phyloP scores from a whole-genome alignment of 192 early-diverging fungal species.

The Coemansia sp. region DNA sequence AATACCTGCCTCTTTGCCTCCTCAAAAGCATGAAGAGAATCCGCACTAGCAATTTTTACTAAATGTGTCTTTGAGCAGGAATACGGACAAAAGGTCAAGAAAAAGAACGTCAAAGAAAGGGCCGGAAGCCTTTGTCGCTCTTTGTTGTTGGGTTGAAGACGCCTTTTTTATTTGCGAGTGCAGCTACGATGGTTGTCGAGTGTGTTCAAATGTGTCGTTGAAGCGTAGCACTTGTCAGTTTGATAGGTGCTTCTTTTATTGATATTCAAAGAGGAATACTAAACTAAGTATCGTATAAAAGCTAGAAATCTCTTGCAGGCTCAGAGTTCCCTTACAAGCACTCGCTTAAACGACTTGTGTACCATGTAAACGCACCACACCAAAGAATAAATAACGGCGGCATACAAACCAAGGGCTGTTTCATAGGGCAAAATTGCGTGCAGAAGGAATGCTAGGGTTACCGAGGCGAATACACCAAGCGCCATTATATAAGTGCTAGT shows the following conservation, averaged over 20 bases:
- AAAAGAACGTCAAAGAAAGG: neutral
- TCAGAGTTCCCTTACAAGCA: neutral
- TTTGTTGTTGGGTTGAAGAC: neutral
- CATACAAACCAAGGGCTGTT: neutral
- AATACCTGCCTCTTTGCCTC: neutral
- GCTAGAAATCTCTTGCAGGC: neutral
- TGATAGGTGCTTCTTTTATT: neutral
- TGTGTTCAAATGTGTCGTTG: neutral
- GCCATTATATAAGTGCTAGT: neutral
- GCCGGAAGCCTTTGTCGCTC: neutral
- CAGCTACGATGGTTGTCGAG: neutral
- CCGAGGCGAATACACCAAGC: neutral
- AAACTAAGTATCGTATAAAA: neutral
- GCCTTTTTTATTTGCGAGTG: neutral
- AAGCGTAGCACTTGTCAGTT: neutral
- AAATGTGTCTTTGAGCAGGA: neutral
- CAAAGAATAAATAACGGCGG: neutral
- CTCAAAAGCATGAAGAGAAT: neutral
- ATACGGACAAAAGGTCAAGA: neutral
- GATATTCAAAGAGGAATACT: neutral
- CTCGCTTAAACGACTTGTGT: neutral
- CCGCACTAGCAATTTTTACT: neutral
- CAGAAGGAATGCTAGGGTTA: neutral
- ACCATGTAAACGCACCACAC: neutral
- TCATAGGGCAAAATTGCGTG: conserved; percentile 1